Conservation (phyloP, 805 yeast genomes). For the Wickerhamia fluorescens region DNA sequence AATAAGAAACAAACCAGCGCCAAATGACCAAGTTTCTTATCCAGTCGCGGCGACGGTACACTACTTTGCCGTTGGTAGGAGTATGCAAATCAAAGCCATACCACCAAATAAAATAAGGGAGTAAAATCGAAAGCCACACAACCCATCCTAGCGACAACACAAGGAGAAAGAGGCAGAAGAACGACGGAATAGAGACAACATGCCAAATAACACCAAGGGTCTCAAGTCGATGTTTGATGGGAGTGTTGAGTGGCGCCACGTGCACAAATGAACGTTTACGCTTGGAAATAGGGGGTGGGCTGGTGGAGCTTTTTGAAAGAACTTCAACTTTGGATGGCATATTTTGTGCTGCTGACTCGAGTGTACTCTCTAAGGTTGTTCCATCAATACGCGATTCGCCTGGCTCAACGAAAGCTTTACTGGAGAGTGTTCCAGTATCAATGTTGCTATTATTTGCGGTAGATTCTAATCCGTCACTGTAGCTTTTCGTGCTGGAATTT, state of each 20-base stretch:
- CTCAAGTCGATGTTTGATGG: constrained; percentile 52
- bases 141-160: constrained; percentile 45
- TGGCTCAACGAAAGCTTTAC: no score
- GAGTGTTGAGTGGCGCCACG: constrained; percentile 52
- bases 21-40: constrained; percentile 55
- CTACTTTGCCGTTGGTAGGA: constrained; percentile 67
- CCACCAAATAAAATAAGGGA: constrained; percentile 53
- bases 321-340: no score
- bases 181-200: constrained; percentile 58
- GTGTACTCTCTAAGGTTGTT: no score
- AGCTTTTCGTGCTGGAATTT: no score
- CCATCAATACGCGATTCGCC: no score
- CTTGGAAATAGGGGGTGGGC: background rate
- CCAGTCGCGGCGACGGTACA: constrained; percentile 47
- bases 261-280: constrained; percentile 14
- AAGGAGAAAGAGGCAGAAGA: constrained; percentile 46
- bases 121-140: constrained; percentile 60
- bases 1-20: constrained; percentile 69
- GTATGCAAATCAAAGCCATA: constrained; percentile 55
- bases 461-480: no score
- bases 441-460: no score
- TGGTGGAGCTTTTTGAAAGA: background rate
- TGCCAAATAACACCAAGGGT: constrained; percentile 71
- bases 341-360: no score
- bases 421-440: no score